These are phyloP conservation scores for Blastobotrys arbuscula DNA, from an alignment of 1,139 yeast genomes.

Conservation along the genomic window DNA sequence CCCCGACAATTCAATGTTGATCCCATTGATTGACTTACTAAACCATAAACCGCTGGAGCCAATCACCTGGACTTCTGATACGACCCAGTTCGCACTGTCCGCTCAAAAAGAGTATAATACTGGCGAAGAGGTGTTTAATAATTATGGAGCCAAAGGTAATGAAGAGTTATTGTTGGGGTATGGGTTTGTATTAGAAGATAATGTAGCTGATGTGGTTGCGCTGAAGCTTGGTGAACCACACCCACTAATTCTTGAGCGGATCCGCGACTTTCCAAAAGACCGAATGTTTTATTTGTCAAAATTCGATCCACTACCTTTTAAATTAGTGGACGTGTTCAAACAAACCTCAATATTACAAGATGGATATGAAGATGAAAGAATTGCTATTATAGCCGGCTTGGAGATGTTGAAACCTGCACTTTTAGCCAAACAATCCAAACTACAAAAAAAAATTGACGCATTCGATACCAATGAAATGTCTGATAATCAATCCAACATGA, in stretches of 20 bases:
- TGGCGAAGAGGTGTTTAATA: constrained; percentile 59
- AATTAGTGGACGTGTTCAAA: constrained; percentile 17
- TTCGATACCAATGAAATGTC: background rate
- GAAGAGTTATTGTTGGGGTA: constrained; percentile 57
- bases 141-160: constrained; percentile 83
- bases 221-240: constrained; percentile 32
- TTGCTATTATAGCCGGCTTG: constrained; percentile 9
- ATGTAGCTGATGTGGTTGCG: constrained; percentile 59
- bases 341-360: constrained; percentile 12
- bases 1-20: constrained; percentile 40
- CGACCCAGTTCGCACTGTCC: no score
- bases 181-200: constrained; percentile 65
- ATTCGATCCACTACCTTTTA: constrained; percentile 19
- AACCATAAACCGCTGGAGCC: constrained; percentile 61
- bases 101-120: no score
- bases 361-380: constrained; percentile 4
- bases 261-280: constrained; percentile 15
- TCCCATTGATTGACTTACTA: constrained; percentile 73
- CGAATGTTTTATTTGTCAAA: constrained; percentile 21
- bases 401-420: constrained; percentile 9
- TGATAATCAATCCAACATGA: background rate
- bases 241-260: constrained; percentile 6
- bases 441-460: background rate
- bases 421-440: constrained; percentile 2
- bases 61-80: constrained; percentile 70